Evolutionary conservation across 805 yeast genomes (phyloP).

Genomic region (Ogataea salicorniae): DNA sequence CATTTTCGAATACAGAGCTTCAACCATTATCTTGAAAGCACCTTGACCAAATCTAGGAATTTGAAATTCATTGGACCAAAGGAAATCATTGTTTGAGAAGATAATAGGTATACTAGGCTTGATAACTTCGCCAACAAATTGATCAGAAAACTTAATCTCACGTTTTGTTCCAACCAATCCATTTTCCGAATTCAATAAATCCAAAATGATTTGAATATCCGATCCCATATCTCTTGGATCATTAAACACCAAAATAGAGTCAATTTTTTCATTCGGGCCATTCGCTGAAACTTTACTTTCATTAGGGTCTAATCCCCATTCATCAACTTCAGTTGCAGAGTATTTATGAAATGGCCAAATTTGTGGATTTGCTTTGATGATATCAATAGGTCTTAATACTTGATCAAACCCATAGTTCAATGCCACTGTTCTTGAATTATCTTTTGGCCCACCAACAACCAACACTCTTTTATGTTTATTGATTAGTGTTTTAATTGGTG

Average conservation of each 20-base stretch:
- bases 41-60: slow-evolving; percentile 90
- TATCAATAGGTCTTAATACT: slow-evolving; percentile 69
- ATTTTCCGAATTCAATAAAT: slow-evolving; percentile 55
- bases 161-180: slow-evolving; percentile 59
- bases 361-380: slow-evolving; percentile 50
- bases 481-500: slow-evolving; percentile 68
- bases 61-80: slow-evolving; percentile 81
- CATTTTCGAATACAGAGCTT: slow-evolving; percentile 44
- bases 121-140: slow-evolving; percentile 3
- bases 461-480: slow-evolving; percentile 55
- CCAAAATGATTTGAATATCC: slow-evolving; percentile 74
- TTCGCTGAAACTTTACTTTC: slow-evolving; percentile 21
- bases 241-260: slow-evolving; percentile 76
- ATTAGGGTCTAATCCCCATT: slow-evolving; percentile 35
- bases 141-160: slow-evolving; percentile 27
- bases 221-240: slow-evolving; percentile 89
- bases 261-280: slow-evolving; percentile 42
- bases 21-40: slow-evolving; percentile 63
- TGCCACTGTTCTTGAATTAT: slow-evolving; percentile 73
- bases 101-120: slow-evolving; percentile 64
- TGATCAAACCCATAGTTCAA: slow-evolving; percentile 69
- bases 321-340: slow-evolving; percentile 38
- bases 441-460: slow-evolving; percentile 79
- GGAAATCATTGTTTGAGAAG: slow-evolving; percentile 77
- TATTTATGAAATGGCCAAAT: slow-evolving; percentile 68